Percentiles rank a stretch among this genome's conserved stretches.
Evolutionary conservation across 2,329 filamentous ascomycete species (phyloP).

Genomic region (Colletotrichum orchidophilum): DNA sequence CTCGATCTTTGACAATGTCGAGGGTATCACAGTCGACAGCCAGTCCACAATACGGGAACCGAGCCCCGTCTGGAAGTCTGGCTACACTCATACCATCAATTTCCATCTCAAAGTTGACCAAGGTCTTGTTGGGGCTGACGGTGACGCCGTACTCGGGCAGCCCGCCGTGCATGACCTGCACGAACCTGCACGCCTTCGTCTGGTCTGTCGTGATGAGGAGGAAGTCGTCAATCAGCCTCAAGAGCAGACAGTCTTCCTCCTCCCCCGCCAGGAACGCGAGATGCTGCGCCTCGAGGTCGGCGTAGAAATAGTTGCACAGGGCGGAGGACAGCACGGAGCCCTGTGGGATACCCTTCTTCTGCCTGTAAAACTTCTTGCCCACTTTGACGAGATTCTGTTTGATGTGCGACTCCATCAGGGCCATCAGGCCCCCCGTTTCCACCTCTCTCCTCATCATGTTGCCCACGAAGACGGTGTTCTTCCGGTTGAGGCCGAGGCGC

Average conservation of each 20-base stretch:
- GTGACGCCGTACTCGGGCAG: slow-evolving; percentile 81
- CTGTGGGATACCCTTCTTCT: slow-evolving; percentile 90
- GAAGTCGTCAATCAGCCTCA: slow-evolving; percentile 93
- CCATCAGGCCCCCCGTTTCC: slow-evolving; percentile 67
- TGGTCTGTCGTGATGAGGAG: slow-evolving; percentile 81
- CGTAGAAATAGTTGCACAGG: slow-evolving; percentile 96
- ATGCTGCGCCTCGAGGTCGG: slow-evolving; percentile 77
- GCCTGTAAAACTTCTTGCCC: slow-evolving; percentile 87
- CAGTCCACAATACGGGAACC: slow-evolving; percentile 92
- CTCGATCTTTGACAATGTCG: slow-evolving; percentile 76
- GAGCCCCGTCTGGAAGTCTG: slow-evolving; percentile 48
- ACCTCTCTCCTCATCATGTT: slow-evolving; percentile 67
- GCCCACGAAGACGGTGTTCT: slow-evolving; percentile 82
- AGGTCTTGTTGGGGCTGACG: slow-evolving; percentile 80
- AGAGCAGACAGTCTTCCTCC: slow-evolving; percentile 68
- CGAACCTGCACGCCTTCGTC: slow-evolving; percentile 74
- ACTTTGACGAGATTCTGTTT: slow-evolving; percentile 86
- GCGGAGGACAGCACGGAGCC: slow-evolving; percentile 88
- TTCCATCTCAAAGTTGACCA: slow-evolving; percentile 81
- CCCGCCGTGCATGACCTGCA: slow-evolving; percentile 82
- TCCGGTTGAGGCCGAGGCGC: slow-evolving; percentile 54
- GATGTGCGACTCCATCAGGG: slow-evolving; percentile 83
- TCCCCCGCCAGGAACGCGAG: slow-evolving; percentile 71
- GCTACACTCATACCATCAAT: slow-evolving; percentile 64
- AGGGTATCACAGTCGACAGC: slow-evolving; percentile 79